Evolutionary conservation across 2,329 filamentous ascomycete genomes (phyloP).

Genomic region (Decorospora gaudefroyi): DNA sequence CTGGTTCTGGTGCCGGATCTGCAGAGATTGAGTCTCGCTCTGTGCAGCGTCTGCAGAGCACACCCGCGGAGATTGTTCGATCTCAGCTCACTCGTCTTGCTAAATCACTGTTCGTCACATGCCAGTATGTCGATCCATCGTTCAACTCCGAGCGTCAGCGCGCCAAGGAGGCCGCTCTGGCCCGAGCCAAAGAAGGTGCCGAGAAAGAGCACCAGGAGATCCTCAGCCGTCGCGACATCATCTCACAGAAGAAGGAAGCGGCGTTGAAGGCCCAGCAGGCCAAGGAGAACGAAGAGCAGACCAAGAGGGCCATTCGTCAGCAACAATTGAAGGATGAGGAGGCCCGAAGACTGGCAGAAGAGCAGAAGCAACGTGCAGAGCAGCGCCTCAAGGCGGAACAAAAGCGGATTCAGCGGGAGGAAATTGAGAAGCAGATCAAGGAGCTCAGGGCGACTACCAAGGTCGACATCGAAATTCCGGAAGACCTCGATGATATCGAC

Average conservation of each 20-base stretch:
- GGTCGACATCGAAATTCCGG: constrained; percentile 78
- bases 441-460: constrained; percentile 90
- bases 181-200: constrained; percentile 82
- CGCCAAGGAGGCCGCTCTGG: constrained; percentile 77
- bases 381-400: constrained; percentile 72
- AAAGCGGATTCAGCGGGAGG: constrained; percentile 54
- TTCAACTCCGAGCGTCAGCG: constrained; percentile 82
- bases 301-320: constrained; percentile 81
- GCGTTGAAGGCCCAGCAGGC: constrained; percentile 86
- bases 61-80: constrained; percentile 94
- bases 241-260: constrained; percentile 95
- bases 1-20: constrained; percentile 81
- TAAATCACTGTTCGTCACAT: constrained; percentile 88
- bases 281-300: constrained; percentile 90
- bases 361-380: constrained; percentile 88
- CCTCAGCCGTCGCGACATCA: constrained; percentile 83
- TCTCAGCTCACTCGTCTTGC: constrained; percentile 90
- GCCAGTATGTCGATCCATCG: constrained; percentile 90
- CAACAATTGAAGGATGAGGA: constrained; percentile 90
- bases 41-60: constrained; percentile 95
- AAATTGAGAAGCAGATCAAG: constrained; percentile 82
- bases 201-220: constrained; percentile 88
- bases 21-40: constrained; percentile 82
- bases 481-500: constrained; percentile 74
- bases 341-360: constrained; percentile 83